Evolutionary conservation across 495 filamentous ascomycete genomes (phyloP).

Genomic region (Lepidopterella palustris): DNA sequence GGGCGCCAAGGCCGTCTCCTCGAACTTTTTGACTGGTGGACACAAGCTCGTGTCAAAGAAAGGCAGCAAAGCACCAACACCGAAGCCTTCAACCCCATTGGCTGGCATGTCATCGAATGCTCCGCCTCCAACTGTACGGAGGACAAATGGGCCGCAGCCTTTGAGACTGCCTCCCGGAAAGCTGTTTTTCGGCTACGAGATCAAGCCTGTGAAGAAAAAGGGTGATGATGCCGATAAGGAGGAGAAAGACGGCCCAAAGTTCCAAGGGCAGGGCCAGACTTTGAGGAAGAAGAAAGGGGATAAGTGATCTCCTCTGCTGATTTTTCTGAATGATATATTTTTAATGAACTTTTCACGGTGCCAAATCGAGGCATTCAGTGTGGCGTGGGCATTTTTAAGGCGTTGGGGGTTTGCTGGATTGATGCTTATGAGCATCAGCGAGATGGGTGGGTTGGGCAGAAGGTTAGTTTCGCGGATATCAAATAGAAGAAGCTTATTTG

Average conservation of each 20-base stretch:
- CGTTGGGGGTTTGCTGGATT: not conserved
- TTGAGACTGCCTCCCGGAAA: constrained; percentile 80
- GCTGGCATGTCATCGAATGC: constrained; percentile 60
- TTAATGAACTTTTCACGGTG: not conserved
- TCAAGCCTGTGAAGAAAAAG: constrained; percentile 77
- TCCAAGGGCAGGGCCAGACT: constrained; percentile 86
- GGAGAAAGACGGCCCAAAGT: constrained; percentile 56
- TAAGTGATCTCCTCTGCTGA: constrained; percentile 16
- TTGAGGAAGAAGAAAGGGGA: constrained; percentile 51
- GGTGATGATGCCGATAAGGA: constrained; percentile 61
- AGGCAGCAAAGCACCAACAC: constrained; percentile 67
- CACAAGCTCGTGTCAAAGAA: constrained; percentile 77
- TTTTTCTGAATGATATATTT: not conserved
- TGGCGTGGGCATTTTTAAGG: not conserved
- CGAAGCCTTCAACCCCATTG: constrained; percentile 74
- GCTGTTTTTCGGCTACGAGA: constrained; percentile 91
- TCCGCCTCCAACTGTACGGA: constrained; percentile 40
- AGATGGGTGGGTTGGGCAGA: no score
- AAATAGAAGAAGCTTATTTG: no score
- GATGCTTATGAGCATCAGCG: not conserved
- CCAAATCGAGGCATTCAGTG: not conserved
- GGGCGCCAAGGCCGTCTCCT: constrained; percentile 59
- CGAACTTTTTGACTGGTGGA: constrained; percentile 69
- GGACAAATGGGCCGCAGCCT: constrained; percentile 77
- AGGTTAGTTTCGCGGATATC: no score